Evolutionary conservation across 2,329 filamentous ascomycete species (phyloP).

Genomic region (Ophiostoma perfectum): DNA sequence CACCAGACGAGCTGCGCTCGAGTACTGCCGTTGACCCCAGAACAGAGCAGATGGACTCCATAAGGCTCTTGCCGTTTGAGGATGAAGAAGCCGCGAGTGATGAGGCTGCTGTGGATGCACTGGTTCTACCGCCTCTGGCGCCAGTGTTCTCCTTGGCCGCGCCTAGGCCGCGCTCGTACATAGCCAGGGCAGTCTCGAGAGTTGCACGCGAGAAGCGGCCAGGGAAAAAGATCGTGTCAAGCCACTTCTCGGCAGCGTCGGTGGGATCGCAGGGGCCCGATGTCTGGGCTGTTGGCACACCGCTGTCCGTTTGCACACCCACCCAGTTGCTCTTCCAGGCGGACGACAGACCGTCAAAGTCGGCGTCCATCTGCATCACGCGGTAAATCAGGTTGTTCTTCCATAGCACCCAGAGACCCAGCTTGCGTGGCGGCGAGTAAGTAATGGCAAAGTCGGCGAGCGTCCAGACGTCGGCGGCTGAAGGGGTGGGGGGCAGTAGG

Average conservation of each 20-base stretch:
- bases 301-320: conserved; percentile 57
- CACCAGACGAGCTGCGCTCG: conserved; percentile 54
- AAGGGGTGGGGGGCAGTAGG: conserved; percentile 63
- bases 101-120: neutral
- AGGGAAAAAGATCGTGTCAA: conserved; percentile 75
- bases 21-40: conserved; percentile 65
- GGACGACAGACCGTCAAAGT: conserved; percentile 55
- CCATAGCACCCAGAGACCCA: conserved; percentile 69
- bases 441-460: conserved; percentile 69
- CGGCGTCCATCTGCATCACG: conserved; percentile 67
- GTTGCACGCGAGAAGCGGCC: conserved; percentile 75
- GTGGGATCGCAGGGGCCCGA: conserved; percentile 60
- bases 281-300: conserved; percentile 48
- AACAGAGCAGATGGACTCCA: conserved; percentile 69
- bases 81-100: neutral
- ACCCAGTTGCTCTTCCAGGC: conserved; percentile 68
- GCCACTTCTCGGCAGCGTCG: conserved; percentile 77
- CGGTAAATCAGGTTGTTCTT: conserved; percentile 77
- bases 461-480: conserved; percentile 71
- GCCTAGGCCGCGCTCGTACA: conserved; percentile 66
- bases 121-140: neutral
- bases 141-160: conserved; percentile 33
- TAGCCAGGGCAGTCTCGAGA: conserved; percentile 73
- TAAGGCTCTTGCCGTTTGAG: conserved; percentile 47
- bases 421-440: conserved; percentile 40